phyloP scores from a whole-genome alignment of 257 asterid genomes.

The Solanum rostratum region DNA sequence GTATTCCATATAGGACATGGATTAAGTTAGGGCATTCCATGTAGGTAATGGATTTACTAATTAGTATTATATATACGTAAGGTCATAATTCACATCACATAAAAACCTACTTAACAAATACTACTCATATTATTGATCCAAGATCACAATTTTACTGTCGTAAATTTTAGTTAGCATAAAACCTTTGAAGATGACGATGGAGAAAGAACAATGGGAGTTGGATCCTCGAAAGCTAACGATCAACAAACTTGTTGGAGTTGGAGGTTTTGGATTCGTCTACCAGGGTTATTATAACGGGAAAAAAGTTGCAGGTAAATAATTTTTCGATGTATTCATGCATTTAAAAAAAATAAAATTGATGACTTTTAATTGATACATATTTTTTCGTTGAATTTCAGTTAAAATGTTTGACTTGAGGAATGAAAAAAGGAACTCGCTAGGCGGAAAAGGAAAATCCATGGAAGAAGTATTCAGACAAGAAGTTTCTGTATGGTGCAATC shows the following conservation, averaged over 20 bases:
- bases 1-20: neutral
- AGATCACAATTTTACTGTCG: no score
- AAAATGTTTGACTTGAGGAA: neutral
- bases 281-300: neutral
- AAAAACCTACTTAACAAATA: neutral
- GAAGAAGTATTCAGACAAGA: neutral
- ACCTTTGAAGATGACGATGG: neutral
- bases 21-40: neutral
- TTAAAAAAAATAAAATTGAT: neutral
- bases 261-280: neutral
- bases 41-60: neutral
- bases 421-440: neutral
- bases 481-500: constrained; percentile 4
- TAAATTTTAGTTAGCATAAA: no score
- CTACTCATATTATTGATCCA: no score
- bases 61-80: no score
- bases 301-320: neutral
- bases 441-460: neutral
- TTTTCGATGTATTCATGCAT: neutral
- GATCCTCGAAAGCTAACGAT: neutral
- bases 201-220: neutral
- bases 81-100: neutral
- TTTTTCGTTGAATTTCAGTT: neutral
- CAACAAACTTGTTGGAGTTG: neutral
- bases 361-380: neutral